phyloP scores from a whole-genome alignment of 345 rosid species.

The Heritiera littoralis region DNA sequence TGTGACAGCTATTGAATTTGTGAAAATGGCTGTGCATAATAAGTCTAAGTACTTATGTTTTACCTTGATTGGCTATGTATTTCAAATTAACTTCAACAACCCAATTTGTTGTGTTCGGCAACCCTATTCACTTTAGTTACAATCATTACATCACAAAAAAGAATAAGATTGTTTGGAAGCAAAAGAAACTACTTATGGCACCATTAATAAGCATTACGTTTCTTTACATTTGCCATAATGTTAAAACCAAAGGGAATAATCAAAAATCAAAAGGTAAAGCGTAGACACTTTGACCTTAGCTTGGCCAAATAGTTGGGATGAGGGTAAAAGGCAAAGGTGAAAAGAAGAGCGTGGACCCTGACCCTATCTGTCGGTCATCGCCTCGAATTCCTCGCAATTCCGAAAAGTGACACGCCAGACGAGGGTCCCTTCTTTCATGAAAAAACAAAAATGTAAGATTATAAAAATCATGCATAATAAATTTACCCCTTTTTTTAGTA shows the following conservation, averaged over 20 bases:
- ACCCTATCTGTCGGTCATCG: conserved; percentile 51
- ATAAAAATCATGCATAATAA: background rate
- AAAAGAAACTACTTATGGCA: too few relatives aligned
- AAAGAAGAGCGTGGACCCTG: conserved; percentile 45
- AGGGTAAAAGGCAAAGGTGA: conserved; percentile 26
- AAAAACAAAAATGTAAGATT: conserved; percentile 15
- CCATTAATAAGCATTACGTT: background rate
- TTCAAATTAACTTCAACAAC: too few relatives aligned
- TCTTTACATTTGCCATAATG: background rate
- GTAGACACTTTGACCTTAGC: conserved; percentile 34
- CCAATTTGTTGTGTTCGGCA: too few relatives aligned
- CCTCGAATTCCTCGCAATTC: conserved; percentile 50
- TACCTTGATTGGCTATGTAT: too few relatives aligned
- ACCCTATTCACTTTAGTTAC: too few relatives aligned
- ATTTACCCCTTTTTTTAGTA: background rate
- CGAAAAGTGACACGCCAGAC: conserved; percentile 54
- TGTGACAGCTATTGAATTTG: too few relatives aligned
- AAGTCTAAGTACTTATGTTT: too few relatives aligned
- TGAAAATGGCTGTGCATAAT: too few relatives aligned
- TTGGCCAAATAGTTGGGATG: conserved; percentile 24
- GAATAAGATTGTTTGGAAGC: too few relatives aligned
- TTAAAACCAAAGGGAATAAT: background rate
- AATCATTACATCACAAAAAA: too few relatives aligned
- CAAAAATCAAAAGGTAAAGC: background rate
- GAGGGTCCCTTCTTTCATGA: conserved; percentile 40